Base-by-base conservation (phyloP, 1,284 basidiomycete species). In the Sanghuangporus baumii region DNA sequence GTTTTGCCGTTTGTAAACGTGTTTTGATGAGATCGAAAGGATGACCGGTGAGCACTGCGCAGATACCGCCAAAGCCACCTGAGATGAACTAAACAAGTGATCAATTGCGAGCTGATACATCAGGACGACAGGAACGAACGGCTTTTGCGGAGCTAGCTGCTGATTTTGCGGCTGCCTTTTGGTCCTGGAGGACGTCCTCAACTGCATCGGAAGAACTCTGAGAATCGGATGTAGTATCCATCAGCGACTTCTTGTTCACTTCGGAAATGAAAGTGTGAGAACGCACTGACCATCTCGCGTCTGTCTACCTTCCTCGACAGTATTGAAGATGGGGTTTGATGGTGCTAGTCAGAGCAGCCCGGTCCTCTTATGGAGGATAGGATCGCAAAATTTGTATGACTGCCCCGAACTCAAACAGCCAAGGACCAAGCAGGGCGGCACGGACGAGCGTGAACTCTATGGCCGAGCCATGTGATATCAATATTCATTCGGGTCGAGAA, bases 11-110 rank as follows among this genome's bases (percentile, higher is more conserved):
- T 77, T 99, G 97, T 68, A 99, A 76, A 62, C 95, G 85, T 37
- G 95, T 98, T 81, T 98, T 98, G 65, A 93, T 97, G 69, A 99
- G 79, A 78, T 99, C 96, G 73, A 99, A 99, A 7, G 96, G 96
- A 72, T 99, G 97, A 4, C 96, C 81, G 59, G 82, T 81, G 18
- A 84, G 74, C 20, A 84, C 81, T 60, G 79, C 77, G 55, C 76
- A 75, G 61, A 82, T 74, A 67, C 85, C 85, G 63, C 85, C 85
- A 65, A 83, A 80, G 20, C 85, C 85, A 59, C 85, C 85, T 16
- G 79, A 78, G 57, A 82, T 69, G 74, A 83, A 81, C 55, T 57
- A 23, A 37, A 26, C 3, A 16, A 12, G 20, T 6, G 40, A 51
- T 51, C 48, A 31, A 20, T 23, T 18, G 23, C 37, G 23, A 41